Evolutionary conservation across 2,329 filamentous ascomycete species (phyloP).

Genomic region (Nigrograna mackinnonii): DNA sequence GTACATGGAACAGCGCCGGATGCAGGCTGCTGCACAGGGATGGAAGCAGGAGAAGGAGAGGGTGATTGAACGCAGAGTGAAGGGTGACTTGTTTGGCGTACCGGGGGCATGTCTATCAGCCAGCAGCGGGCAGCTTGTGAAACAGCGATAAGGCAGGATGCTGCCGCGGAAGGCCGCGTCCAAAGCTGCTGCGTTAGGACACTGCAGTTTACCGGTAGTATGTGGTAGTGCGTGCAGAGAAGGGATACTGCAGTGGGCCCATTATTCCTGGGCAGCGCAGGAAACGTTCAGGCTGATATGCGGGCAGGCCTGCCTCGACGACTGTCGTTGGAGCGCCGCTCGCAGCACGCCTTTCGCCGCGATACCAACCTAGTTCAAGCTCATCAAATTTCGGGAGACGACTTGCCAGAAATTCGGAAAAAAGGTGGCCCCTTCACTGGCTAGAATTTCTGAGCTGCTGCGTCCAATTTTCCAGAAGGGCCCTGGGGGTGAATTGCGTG

Average conservation of each 20-base stretch:
- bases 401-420: slow-evolving; percentile 1
- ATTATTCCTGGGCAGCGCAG: slow-evolving; percentile 22
- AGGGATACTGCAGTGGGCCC: slow-evolving; percentile 19
- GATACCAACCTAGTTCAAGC: slow-evolving; percentile 5
- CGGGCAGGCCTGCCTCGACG: slow-evolving; percentile 23
- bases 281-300: slow-evolving; percentile 38
- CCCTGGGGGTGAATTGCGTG: slow-evolving; percentile 16
- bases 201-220: slow-evolving; percentile 26
- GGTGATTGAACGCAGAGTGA: slow-evolving; percentile 1
- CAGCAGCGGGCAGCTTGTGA: slow-evolving; percentile 26
- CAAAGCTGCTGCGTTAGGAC: slow-evolving; percentile 16
- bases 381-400: slow-evolving; percentile 7
- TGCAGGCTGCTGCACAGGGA: slow-evolving; percentile 11
- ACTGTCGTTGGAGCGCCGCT: slow-evolving; percentile 9
- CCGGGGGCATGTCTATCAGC: slow-evolving; percentile 30
- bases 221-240: slow-evolving; percentile 11
- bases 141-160: slow-evolving; percentile 43
- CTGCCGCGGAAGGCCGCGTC: slow-evolving; percentile 19
- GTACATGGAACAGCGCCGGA: slow-evolving; percentile 19
- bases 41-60: slow-evolving; percentile 22
- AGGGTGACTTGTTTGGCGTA: slow-evolving; percentile 14
- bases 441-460: slow-evolving; percentile 15
- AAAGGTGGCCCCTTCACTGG: slow-evolving; percentile 16
- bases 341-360: slow-evolving; percentile 18
- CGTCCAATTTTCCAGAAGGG: slow-evolving; percentile 16